phyloP scores from a whole-genome alignment of 257 asterid genomes.

The Jacaranda copaia region DNA sequence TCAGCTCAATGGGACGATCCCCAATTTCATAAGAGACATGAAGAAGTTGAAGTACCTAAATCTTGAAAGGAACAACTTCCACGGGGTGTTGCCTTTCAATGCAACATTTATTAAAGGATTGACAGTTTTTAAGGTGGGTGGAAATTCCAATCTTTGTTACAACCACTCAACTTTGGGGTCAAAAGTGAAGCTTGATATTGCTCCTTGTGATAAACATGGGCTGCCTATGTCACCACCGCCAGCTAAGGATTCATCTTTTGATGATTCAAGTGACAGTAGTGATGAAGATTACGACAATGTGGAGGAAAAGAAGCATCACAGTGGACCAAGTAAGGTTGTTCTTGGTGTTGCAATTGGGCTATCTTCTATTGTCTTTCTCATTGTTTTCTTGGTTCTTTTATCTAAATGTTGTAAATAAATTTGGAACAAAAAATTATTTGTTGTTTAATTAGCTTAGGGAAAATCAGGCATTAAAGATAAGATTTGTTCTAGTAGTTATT shows the following conservation, averaged over 20 bases:
- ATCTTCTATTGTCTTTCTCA: conserved; percentile 82
- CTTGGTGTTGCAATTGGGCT: conserved; percentile 91
- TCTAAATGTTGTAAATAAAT: conserved; percentile 83
- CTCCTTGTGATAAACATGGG: conserved; percentile 86
- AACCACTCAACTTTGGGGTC: conserved; percentile 63
- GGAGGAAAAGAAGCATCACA: conserved; percentile 52
- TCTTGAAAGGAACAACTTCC: conserved; percentile 76
- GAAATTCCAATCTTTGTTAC: conserved; percentile 81
- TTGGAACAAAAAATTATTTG: conserved; percentile 8
- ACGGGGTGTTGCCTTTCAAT: conserved; percentile 88
- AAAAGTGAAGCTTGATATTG: conserved; percentile 88
- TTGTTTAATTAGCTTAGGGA: conserved; percentile 48
- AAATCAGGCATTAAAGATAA: conserved; percentile 19
- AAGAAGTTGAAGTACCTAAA: conserved; percentile 74
- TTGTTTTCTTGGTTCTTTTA: conserved; percentile 78
- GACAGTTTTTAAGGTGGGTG: conserved; percentile 72
- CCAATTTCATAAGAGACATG: conserved; percentile 68
- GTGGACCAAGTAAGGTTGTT: conserved; percentile 90
- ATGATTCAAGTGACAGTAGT: conserved; percentile 45
- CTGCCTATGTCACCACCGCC: conserved; percentile 89
- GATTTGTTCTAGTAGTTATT: conserved; percentile 29
- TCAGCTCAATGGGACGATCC: conserved; percentile 83
- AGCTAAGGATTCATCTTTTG: conserved; percentile 57
- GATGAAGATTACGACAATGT: conserved; percentile 48
- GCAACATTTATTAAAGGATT: conserved; percentile 64